A percentile compares a stretch with the other conserved stretches of the same genome.
Evolutionary conservation across 2,329 filamentous ascomycete genomes (phyloP).

Genomic region (Diaporthe eres): DNA sequence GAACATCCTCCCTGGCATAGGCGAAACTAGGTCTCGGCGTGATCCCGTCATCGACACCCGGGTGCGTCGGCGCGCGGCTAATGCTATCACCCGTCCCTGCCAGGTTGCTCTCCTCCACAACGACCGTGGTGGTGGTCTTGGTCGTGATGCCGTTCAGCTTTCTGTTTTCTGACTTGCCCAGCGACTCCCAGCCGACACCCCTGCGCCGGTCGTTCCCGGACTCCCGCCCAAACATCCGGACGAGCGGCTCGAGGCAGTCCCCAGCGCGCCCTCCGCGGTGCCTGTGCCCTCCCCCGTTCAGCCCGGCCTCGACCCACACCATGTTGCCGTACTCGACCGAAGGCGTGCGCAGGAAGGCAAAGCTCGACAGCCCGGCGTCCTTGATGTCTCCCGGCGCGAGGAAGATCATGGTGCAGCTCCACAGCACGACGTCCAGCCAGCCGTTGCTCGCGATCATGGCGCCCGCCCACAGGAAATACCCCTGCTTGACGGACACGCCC

Average conservation of each 20-base stretch:
- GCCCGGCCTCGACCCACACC: slow-evolving; percentile 33
- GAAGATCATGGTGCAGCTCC: slow-evolving; percentile 38
- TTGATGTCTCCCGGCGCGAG: slow-evolving; percentile 30
- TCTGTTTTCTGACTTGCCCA: not conserved
- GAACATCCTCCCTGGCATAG: not conserved
- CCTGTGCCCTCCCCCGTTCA: not conserved
- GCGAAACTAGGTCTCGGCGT: not conserved
- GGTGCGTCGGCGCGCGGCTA: not conserved
- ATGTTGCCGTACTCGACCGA: slow-evolving; percentile 35
- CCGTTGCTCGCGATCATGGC: slow-evolving; percentile 38
- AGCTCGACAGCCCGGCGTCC: slow-evolving; percentile 22
- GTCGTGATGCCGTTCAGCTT: not conserved
- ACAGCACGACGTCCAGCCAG: slow-evolving; percentile 31
- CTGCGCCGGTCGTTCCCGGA: not conserved
- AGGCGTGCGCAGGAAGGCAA: slow-evolving; percentile 22
- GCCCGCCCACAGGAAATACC: slow-evolving; percentile 34
- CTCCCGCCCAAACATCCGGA: not conserved
- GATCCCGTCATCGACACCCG: not conserved
- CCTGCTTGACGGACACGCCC: not conserved
- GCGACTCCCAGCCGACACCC: not conserved
- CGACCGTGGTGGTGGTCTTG: slow-evolving; percentile 12
- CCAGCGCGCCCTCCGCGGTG: not conserved
- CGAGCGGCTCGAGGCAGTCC: not conserved
- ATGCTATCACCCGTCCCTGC: not conserved
- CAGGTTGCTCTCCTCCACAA: slow-evolving; percentile 4